Evolutionary conservation across 441 rosid genomes (phyloP).

Genomic region (Euphorbia corollata): DNA sequence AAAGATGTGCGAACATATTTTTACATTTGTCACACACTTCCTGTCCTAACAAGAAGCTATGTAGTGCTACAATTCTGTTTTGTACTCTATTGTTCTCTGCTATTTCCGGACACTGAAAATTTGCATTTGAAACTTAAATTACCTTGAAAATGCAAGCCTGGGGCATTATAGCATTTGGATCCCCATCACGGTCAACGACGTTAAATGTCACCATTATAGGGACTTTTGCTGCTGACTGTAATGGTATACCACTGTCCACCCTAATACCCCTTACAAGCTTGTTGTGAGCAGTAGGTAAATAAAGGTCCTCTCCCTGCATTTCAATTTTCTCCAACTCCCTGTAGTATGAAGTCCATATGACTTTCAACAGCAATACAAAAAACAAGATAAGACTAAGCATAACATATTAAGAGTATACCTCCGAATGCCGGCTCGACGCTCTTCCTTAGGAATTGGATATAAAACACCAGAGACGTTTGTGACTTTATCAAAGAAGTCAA

Average conservation of each 20-base stretch:
- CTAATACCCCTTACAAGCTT: slow-evolving; percentile 87
- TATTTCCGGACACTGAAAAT: not conserved
- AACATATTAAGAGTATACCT: slow-evolving; percentile 37
- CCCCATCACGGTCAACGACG: slow-evolving; percentile 80
- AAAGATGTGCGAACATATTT: too few species aligned
- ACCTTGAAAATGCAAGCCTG: slow-evolving; percentile 99
- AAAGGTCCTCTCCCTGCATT: slow-evolving; percentile 81
- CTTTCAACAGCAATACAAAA: slow-evolving; percentile 20
- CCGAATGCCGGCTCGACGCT: slow-evolving; percentile 92
- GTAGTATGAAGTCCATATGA: slow-evolving; percentile 21
- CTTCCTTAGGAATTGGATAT: slow-evolving; percentile 78
- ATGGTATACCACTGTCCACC: slow-evolving; percentile 95
- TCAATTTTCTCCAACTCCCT: slow-evolving; percentile 94
- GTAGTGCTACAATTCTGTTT: not conserved
- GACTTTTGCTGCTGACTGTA: slow-evolving; percentile 97
- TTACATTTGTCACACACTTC: not conserved
- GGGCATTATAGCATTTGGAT: slow-evolving; percentile 52
- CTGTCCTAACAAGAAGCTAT: not conserved
- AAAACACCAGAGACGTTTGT: slow-evolving; percentile 85
- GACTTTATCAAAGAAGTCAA: slow-evolving; percentile 87
- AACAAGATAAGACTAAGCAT: slow-evolving; percentile 8
- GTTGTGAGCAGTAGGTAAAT: slow-evolving; percentile 83
- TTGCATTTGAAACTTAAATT: slow-evolving; percentile 7
- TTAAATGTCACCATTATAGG: slow-evolving; percentile 93
- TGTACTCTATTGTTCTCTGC: not conserved